Conservation (phyloP, 257 asterid genomes). For the Ophiorrhiza pumila region DNA sequence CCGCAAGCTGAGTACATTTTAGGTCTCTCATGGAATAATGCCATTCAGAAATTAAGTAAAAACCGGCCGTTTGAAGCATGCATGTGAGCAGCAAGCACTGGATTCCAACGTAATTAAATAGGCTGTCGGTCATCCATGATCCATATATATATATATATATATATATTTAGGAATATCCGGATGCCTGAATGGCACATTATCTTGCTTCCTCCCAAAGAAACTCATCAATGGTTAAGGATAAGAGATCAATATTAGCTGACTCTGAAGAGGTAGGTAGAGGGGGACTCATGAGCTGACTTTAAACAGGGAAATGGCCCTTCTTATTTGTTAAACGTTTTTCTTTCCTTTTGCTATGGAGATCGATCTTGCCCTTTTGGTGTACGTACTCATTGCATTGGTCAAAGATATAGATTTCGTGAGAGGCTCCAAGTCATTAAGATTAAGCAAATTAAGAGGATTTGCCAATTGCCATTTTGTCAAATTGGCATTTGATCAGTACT, state of each 20-base stretch:
- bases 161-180: neutral
- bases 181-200: neutral
- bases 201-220: neutral
- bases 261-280: no score
- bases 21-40: neutral
- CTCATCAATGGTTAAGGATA: neutral
- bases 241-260: no score
- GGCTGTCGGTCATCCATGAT: neutral
- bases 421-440: no score
- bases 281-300: neutral
- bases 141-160: no score
- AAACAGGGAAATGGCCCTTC: neutral
- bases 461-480: no score
- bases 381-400: no score
- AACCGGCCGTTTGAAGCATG: neutral
- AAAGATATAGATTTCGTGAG: no score
- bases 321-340: neutral
- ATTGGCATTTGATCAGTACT: no score
- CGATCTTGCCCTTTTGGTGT: slow-evolving; percentile 1
- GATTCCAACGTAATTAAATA: neutral
- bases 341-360: neutral
- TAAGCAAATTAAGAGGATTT: no score
- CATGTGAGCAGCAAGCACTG: neutral
- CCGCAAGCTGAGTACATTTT: neutral
- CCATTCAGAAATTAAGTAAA: neutral